Evolutionary conservation across 306 rosid species (phyloP), one percentile per base, ranked within the genome.

Genomic region (Begonia peltatifolia): DNA sequence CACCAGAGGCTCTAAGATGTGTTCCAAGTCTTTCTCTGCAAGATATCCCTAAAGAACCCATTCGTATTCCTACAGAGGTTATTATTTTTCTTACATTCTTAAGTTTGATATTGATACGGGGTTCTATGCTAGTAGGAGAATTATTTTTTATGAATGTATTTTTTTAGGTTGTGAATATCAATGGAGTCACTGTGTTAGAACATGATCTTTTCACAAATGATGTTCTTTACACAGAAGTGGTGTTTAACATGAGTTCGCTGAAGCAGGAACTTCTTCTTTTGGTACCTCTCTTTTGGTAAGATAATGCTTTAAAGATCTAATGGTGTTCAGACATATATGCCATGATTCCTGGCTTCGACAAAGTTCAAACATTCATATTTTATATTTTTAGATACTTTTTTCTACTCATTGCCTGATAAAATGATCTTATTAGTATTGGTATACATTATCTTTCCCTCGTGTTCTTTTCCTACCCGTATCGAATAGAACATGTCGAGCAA

Each of bases 141-240:
- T 47, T 59, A 60, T 59, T 42, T 64, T 53, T 42, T 55, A 41
- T 38, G 52, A 30, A 53, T 62, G 47, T 46, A 43, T 77, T 66
- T 60, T 54, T 80, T 74, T 67, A 85, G 99, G 72, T 83, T 14
- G 84, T 87, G 38, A 68, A 86, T 68, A 69, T 83, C 76, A 79
- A 79, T 59, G 99, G 94, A 64, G 96, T 83, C 46, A 81, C 78
- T 65, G 86, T 81, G 66, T 67, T 90, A 77, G 70, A 71, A 73
- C 99, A 90, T 71, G 99, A 86, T 67, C 96, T 90, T 66, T 90
- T 90, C 70, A 90, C 99, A 64, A 90, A 86, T 71, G 99, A 86
- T 64, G 94, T 90, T 46, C 81, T 90, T 64, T 90, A 90, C 73
- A 68, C 87, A 15, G 99, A 90, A 76, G 75, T 77, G 65, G 99